These are phyloP conservation scores for Termitomyces sp. DNA, from an alignment of 768 basidiomycete genomes.

Conservation along the genomic window DNA sequence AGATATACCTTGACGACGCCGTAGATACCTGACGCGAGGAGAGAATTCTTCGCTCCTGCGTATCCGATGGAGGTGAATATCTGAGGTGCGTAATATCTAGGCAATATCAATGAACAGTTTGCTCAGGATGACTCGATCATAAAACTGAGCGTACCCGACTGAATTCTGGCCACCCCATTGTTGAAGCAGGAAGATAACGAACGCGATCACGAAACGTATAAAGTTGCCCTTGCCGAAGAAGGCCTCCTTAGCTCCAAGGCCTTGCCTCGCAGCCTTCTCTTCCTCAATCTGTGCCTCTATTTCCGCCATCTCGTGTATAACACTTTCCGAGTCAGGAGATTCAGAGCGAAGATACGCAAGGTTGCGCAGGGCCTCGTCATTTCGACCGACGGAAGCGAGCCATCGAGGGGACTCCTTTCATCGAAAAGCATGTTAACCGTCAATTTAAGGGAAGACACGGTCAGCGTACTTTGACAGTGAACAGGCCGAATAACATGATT, in stretches of 20 bases:
- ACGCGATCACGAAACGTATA: no score
- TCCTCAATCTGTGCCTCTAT: conserved; percentile 79
- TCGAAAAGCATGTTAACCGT: background rate
- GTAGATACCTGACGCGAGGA: conserved; percentile 74
- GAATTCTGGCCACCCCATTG: no score
- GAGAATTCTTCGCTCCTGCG: conserved; percentile 50
- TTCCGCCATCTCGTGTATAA: conserved; percentile 68
- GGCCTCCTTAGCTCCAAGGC: conserved; percentile 64
- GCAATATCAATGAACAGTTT: no score
- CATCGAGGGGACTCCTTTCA: conserved; percentile 71
- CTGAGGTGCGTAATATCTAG: no score
- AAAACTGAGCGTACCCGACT: no score
- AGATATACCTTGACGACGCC: conserved; percentile 25
- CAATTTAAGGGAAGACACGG: background rate
- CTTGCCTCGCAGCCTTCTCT: conserved; percentile 62
- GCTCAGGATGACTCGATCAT: no score
- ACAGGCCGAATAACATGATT: conserved; percentile 61
- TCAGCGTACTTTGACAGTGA: conserved; percentile 67
- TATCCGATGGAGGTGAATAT: conserved; percentile 72
- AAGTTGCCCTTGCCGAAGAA: no score
- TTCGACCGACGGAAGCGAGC: conserved; percentile 62
- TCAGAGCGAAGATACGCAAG: conserved; percentile 63
- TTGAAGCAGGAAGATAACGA: no score
- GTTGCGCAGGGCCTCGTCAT: conserved; percentile 50
- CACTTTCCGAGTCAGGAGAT: conserved; percentile 32